These are phyloP conservation scores for Candida ulmi DNA, from an alignment of 805 yeast genomes.

Conservation along the genomic window DNA sequence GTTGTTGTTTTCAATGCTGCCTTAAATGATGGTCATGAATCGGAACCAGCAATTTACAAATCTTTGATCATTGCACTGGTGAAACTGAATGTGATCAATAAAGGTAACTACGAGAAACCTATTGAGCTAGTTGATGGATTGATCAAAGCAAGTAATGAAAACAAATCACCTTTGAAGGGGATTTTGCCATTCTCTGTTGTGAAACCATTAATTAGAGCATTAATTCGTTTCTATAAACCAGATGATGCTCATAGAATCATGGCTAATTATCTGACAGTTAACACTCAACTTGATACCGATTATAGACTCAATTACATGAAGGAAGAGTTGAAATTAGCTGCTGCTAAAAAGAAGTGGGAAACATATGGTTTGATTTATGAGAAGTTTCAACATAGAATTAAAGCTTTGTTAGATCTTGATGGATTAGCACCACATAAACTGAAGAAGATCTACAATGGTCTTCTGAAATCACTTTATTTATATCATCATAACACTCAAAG, in stretches of 20 bases:
- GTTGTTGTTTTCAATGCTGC: constrained; percentile 23
- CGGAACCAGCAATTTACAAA: constrained; percentile 24
- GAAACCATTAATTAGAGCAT: constrained; percentile 29
- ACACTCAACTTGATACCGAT: constrained; percentile 20
- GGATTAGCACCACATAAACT: constrained; percentile 17
- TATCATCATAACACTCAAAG: constrained; percentile 6
- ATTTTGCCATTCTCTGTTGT: constrained; percentile 28
- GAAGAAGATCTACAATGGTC: constrained; percentile 19
- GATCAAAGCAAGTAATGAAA: constrained; percentile 22
- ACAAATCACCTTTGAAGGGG: constrained; percentile 16
- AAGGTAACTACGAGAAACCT: constrained; percentile 23
- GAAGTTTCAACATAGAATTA: constrained; percentile 17
- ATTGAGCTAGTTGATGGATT: constrained; percentile 26
- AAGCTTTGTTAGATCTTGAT: constrained; percentile 8
- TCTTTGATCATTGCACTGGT: constrained; percentile 27
- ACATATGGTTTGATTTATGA: constrained; percentile 25
- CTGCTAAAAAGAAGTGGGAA: constrained; percentile 24
- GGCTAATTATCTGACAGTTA: constrained; percentile 24
- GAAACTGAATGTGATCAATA: constrained; percentile 21
- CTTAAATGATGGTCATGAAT: constrained; percentile 17
- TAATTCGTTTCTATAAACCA: constrained; percentile 26
- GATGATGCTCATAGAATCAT: constrained; percentile 27
- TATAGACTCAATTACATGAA: constrained; percentile 22
- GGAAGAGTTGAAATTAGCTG: constrained; percentile 26
- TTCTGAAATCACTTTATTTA: constrained; percentile 9